Percentiles rank a stretch among this genome's conserved stretches.
Evolutionary conservation across 805 yeast genomes (phyloP).

Genomic region (Lipomyces spencermartinsiae): DNA sequence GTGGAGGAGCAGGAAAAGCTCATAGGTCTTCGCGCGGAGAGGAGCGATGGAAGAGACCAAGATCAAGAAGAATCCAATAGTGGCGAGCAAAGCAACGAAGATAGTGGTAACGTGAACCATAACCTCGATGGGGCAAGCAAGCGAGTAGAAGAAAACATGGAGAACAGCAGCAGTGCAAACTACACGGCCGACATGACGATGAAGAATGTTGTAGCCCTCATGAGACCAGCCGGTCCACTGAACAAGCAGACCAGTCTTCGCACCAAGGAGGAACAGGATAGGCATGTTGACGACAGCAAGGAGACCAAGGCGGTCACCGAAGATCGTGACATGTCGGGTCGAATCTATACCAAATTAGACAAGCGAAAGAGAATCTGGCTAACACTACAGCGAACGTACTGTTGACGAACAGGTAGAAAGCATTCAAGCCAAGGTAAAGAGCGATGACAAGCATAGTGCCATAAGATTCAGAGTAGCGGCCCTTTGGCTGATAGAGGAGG

Average conservation of each 20-base stretch:
- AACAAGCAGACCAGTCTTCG: slow-evolving; percentile 38
- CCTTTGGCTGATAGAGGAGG: slow-evolving; percentile 37
- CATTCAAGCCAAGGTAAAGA: slow-evolving; percentile 36
- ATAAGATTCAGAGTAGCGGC: slow-evolving; percentile 37
- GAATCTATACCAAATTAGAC: slow-evolving; percentile 14
- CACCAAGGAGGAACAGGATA: slow-evolving; percentile 38
- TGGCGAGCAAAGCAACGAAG: slow-evolving; percentile 36
- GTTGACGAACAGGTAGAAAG: slow-evolving; percentile 34
- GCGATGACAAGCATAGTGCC: slow-evolving; percentile 38
- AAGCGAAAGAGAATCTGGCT: neutral
- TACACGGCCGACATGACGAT: slow-evolving; percentile 38
- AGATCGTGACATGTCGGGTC: slow-evolving; percentile 36
- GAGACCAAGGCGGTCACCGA: slow-evolving; percentile 39
- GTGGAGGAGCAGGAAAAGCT: slow-evolving; percentile 37
- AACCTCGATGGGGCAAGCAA: slow-evolving; percentile 35
- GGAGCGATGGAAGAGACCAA: slow-evolving; percentile 37
- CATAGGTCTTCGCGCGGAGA: slow-evolving; percentile 37
- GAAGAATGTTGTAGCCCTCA: slow-evolving; percentile 39
- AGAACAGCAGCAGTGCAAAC: slow-evolving; percentile 36
- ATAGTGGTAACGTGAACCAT: slow-evolving; percentile 39
- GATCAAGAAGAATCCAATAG: slow-evolving; percentile 33
- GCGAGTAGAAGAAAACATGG: slow-evolving; percentile 36
- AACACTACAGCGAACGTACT: neutral
- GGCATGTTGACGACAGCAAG: slow-evolving; percentile 38
- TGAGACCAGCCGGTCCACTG: slow-evolving; percentile 40